phyloP scores from a whole-genome alignment of 2,329 filamentous ascomycete species.

The Aspergillus viridinutans region DNA sequence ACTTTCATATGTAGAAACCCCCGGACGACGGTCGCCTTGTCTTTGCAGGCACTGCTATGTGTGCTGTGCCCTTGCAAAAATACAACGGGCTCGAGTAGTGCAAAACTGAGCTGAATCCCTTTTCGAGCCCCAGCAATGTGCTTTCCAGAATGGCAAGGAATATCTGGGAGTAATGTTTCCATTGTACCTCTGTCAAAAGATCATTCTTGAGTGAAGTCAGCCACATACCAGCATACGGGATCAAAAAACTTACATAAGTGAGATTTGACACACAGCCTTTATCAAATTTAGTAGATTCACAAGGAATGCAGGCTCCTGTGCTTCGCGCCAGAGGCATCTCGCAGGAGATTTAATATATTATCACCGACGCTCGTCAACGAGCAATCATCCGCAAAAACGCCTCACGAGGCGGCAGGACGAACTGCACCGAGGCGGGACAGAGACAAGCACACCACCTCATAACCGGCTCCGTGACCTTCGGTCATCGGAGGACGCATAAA shows the following conservation, averaged over 20 bases:
- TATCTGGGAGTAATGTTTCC: not conserved
- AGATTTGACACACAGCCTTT: not conserved
- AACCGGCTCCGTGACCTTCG: not conserved
- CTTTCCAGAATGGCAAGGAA: not conserved
- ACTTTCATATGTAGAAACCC: conserved; percentile 81
- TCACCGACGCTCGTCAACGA: too few relatives aligned
- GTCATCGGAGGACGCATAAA: not conserved
- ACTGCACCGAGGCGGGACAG: too few relatives aligned
- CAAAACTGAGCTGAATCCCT: conserved; percentile 45
- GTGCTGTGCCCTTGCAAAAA: conserved; percentile 48
- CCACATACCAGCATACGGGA: too few relatives aligned
- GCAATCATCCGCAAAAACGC: not conserved
- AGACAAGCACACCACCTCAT: not conserved
- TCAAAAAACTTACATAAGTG: too few relatives aligned
- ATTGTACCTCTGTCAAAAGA: not conserved
- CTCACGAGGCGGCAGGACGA: too few relatives aligned
- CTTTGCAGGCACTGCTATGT: conserved; percentile 47
- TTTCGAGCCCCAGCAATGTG: conserved; percentile 44
- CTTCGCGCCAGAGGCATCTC: not conserved
- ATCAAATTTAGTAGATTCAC: not conserved
- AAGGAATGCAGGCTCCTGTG: not conserved
- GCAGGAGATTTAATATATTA: not conserved
- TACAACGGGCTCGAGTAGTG: conserved; percentile 45
- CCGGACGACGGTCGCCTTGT: conserved; percentile 75
- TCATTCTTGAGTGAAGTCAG: not conserved